Base-by-base conservation (phyloP, 768 basidiomycete genomes). In the Daedaleopsis sinensis region DNA sequence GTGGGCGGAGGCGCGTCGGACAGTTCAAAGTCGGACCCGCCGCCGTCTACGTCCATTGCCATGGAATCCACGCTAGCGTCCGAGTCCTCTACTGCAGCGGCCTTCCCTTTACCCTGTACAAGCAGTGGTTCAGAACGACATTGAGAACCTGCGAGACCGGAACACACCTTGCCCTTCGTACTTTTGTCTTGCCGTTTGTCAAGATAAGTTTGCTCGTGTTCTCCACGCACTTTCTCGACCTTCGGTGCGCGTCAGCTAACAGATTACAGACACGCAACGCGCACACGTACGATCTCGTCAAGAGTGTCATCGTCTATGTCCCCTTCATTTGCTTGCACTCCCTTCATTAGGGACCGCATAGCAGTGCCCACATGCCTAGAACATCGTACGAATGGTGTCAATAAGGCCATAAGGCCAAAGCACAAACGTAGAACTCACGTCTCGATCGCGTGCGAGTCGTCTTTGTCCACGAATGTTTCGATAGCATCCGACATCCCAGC, bases 401-500 rank as follows among this genome's bases (percentile, higher is more conserved):
- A 7, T 32, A 32, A 32, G 4, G 27, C 23, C 56, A 32, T 56
- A 18, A 23, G 21, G 27, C 13, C 16, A 43, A 13, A 9, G 35
- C 12, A 13, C 42, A 1, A 2, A 24, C 32, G 21, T 24, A 16
- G n/a, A 5, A 83, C 90, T 65, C 65, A 95, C 94, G 79, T 83
- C 65, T 88, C 84, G 70, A 99, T 96, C 10, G 96, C 94, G 78
- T 95, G 91, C 32, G 85, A 87, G 73, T 97, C 95, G 70, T 98
- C 96, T 80, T 99, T 99, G 74, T 98, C 96, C 61, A 99, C 96
- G 75, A 92, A 98, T 74, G 89, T 82, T 78, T 93, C 89, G 55
- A 99, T 95, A 7, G 97, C 97, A 71, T 95, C 92, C 43, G 88
- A 89, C 90, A 99, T 92, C 24, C 90, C 94, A 44, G 82, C 80